Base-by-base conservation (phyloP, 805 yeast genomes). In the Candida tallmaniae region DNA sequence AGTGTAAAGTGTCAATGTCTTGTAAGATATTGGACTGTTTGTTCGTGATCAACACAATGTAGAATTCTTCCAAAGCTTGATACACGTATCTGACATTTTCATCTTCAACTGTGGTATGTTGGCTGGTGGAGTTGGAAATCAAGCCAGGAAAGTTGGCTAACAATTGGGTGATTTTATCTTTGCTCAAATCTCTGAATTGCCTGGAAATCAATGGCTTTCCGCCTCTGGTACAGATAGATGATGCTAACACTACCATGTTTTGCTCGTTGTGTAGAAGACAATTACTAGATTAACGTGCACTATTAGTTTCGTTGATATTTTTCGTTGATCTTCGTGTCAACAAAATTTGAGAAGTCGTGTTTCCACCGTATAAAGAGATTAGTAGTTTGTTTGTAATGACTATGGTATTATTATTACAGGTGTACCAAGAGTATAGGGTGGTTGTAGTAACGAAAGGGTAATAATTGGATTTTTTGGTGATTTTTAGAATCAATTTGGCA, bases 31-130 rank as follows among this genome's bases (percentile, higher is more conserved):
- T 93, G 20, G 96, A 85, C 48, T 82, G 84, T 45, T 84, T 78
- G 62, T 88, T 90, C 38, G 97, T 90, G 55, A 93, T 81, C 49
- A 93, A 67, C 27, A 94, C 89, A 52, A 93, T 81, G 60, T 86
- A 90, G 38, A 86, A 78, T 47, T 88, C 96, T 56, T 93, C 98
- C 55, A 93, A 74, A 31, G 98, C 97, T 61, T 88, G 96, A 62
- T 87, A 93, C 34, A 93, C 93, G 55, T 86, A 93, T 59, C 99
- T 79, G 25, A 86, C 93, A 46, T 78, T 78, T 34, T 83, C 95
- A 54, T 85, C 95, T 60, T 93, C 98, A 21, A 87, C 93, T 8
- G 94, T 83, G 31, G 97, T 90, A 58, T 89, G 95, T 63, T 88
- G 96, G 27, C 81, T 73, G 32, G 74, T 70, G 16, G 78, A 73